phyloP scores from a whole-genome alignment of 257 asterid genomes.

The Capsicum chinense region DNA sequence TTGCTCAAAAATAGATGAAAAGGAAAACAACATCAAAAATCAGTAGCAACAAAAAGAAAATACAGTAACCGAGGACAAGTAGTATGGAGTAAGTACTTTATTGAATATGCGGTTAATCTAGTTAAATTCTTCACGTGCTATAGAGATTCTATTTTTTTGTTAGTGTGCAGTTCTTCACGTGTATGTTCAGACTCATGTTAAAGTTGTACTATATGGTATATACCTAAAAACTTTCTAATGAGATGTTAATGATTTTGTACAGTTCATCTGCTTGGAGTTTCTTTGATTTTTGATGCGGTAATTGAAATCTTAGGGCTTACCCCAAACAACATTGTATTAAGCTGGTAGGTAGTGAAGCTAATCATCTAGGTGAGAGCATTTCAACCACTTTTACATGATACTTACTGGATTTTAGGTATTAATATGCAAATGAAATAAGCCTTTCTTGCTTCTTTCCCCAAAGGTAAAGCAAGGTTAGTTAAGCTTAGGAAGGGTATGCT shows the following conservation, averaged over 20 bases:
- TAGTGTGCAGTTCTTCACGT: conserved; percentile 13
- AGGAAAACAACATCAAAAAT: too few relatives aligned
- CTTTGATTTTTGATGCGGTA: neutral
- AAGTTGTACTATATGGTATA: neutral
- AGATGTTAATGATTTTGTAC: conserved; percentile 20
- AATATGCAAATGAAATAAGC: neutral
- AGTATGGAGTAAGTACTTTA: neutral
- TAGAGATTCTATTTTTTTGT: neutral
- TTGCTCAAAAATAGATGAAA: too few relatives aligned
- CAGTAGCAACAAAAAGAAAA: too few relatives aligned
- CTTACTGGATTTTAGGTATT: conserved; percentile 2
- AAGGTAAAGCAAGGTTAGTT: neutral
- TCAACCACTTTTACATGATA: conserved; percentile 1
- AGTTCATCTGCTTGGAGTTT: neutral
- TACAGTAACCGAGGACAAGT: too few relatives aligned
- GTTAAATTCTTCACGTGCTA: neutral
- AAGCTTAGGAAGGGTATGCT: neutral
- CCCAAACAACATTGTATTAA: neutral
- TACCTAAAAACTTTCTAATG: neutral
- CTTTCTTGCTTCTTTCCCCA: neutral
- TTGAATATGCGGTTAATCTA: neutral
- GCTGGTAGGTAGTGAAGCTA: neutral
- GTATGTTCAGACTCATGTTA: conserved; percentile 8
- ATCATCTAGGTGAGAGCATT: conserved; percentile 10
- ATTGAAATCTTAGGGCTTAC: neutral